Percentiles rank a stretch among this genome's conserved stretches.
Evolutionary conservation across 805 yeast species (phyloP).

Genomic region (Myxozyma neotropica): DNA sequence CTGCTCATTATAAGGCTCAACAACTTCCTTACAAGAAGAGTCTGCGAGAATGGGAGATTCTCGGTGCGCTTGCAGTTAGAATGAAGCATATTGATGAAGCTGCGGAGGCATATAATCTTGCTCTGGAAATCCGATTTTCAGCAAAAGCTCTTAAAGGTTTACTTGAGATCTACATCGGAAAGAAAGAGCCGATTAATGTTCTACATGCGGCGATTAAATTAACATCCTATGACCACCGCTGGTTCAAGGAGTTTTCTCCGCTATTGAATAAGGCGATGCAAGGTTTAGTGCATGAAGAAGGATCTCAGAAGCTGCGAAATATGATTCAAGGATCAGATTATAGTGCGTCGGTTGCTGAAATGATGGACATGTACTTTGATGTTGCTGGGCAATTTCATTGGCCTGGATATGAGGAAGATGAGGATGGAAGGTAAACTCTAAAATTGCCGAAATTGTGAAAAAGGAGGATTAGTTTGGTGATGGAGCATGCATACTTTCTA

Average conservation of each 20-base stretch:
- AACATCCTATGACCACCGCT: constrained; percentile 96
- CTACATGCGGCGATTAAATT: constrained; percentile 73
- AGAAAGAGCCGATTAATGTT: constrained; percentile 49
- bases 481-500: too few relatives aligned
- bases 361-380: constrained; percentile 56
- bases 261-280: constrained; percentile 22
- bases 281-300: constrained; percentile 30
- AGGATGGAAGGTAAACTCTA: constrained; percentile 10
- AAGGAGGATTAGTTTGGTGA: too few relatives aligned
- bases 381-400: constrained; percentile 52
- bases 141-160: constrained; percentile 76
- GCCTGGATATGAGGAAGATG: constrained; percentile 47
- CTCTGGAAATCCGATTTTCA: constrained; percentile 73
- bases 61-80: constrained; percentile 83
- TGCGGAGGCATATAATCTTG: constrained; percentile 74
- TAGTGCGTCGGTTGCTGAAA: constrained; percentile 58
- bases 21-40: constrained; percentile 75
- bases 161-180: constrained; percentile 60
- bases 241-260: constrained; percentile 72
- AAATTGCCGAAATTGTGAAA: not conserved
- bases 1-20: constrained; percentile 84
- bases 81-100: constrained; percentile 88
- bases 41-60: constrained; percentile 88
- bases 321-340: constrained; percentile 70
- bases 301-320: constrained; percentile 43